These are phyloP conservation scores for Ganoderma meredithae DNA, from an alignment of 1,284 basidiomycete genomes.

Conservation along the genomic window DNA sequence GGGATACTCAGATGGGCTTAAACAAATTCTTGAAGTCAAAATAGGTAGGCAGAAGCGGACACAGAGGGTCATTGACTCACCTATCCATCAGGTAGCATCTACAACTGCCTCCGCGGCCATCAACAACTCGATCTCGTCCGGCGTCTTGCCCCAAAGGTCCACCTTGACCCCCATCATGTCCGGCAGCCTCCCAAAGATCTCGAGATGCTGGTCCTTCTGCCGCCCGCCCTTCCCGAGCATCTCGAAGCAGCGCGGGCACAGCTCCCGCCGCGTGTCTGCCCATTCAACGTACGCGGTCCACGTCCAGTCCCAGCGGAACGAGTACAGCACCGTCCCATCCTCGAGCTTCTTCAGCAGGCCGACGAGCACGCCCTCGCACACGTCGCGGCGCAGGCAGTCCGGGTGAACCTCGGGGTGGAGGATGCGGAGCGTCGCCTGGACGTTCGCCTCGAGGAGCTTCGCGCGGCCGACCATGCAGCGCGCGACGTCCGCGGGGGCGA, in stretches of 20 bases:
- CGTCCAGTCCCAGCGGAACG: slow-evolving; percentile 14
- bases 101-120: background rate
- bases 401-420: slow-evolving; percentile 1
- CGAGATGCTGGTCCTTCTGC: slow-evolving; percentile 15
- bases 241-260: slow-evolving; percentile 20
- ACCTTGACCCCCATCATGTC: slow-evolving; percentile 21
- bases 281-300: slow-evolving; percentile 21
- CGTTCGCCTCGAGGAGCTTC: slow-evolving; percentile 22
- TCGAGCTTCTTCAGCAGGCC: slow-evolving; percentile 25
- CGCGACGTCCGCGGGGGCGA: slow-evolving; percentile 18
- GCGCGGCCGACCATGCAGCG: slow-evolving; percentile 18
- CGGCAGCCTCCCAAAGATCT: slow-evolving; percentile 19
- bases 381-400: slow-evolving; percentile 5
- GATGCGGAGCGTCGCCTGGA: slow-evolving; percentile 16
- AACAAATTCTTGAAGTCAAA: background rate
- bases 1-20: background rate
- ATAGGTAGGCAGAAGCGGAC: background rate
- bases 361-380: slow-evolving; percentile 9
- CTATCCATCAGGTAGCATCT: background rate
- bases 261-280: slow-evolving; percentile 18
- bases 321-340: slow-evolving; percentile 25
- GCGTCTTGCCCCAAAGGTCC: slow-evolving; percentile 7
- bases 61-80: background rate
- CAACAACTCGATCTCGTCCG: slow-evolving; percentile 6
- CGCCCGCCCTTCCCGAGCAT: slow-evolving; percentile 16